Base-by-base conservation (phyloP, 306 rosid genomes). In the Gastrolobium villosum region DNA sequence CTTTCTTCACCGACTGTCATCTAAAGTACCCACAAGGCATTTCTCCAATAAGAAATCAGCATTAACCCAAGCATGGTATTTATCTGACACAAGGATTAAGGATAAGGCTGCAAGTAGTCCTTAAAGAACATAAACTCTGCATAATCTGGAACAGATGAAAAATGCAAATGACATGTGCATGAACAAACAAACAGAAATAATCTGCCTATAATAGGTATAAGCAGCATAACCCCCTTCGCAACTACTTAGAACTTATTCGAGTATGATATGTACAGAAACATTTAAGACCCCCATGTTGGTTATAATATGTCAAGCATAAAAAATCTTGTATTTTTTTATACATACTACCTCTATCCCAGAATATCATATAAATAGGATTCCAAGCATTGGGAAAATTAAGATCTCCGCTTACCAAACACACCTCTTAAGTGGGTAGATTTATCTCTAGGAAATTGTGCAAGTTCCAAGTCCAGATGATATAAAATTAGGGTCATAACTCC, bases 41-140 rank as follows among this genome's bases (percentile, higher is more conserved):
- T 92, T 92, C 86, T 92, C 96, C 72, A 94, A 79, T 59, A 94
- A 79, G 85, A 92, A 94, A 76, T 94, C 98, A 0, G 89, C 93
- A 34, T 94, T 92, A 70, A 94, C 99, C 88, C 97, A 92, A 74
- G 99, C 97, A 76, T 95, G 98, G 83, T 95, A 91, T 86, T 93
- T 93, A 87, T 95, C 98, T 95, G 78, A 69, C 62, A 39, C 65
- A 80, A 32, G 13, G 10, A 50, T 83, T 83, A 77, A 92, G 95
- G 90, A 90, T 55, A 60, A 52, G 11, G 41, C 46, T 11, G 7
- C 13, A 10, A 81, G 62, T 31, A 60, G 13, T 68, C 37, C 59
- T 20, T 63, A 37, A 49, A 72, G 30, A 70, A 67, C 43, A 72
- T 43, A 80, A 71, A 77, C 56, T 56, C 6, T 49, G 32, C 73